Evolutionary conservation across 345 rosid genomes (phyloP), one percentile per base, ranked within the genome.

Genomic region (Ricinus communis): DNA sequence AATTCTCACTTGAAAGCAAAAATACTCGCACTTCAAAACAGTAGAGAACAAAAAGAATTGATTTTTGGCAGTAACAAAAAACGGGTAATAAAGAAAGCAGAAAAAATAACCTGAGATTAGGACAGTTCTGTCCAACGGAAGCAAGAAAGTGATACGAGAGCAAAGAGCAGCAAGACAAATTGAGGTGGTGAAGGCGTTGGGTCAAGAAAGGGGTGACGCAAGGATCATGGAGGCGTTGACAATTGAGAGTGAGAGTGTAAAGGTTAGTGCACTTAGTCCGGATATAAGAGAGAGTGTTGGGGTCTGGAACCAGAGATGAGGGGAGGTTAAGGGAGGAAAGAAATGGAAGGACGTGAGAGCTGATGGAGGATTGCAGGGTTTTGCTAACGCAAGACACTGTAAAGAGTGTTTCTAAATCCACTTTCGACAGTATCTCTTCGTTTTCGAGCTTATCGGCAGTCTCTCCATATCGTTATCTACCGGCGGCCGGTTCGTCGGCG

Each of bases 361-460:
- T 80, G 59, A 60, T 60, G 67, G 81, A 65, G 68, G 73, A 81
- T 78, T 82, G 87, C 5, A 90, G 76, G 41, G 78, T 27, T 38
- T 73, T 80, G 78, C 78, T 77, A 50, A 85, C 86, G 67, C 92
- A 87, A 1, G 90, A 80, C 46, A 82, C 77, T 59, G 89, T 74
- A 62, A 82, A 85, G 0, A 87, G 85, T 3, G 79, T 69, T 70
- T 85, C 85, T 33, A 87, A 71, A 70, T 86, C 92, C 66, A 90
- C 67, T 56, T 79, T 85, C 10, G 54, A 49, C 0, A 90, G 79
- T 40, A 87, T 82, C 56, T 86, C 92, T 66, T 80, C 77, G 16
- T 69, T 38, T 86, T 65, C 21, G 85, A 70, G 31, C 74, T 68
- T 71, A 41, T 59, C 5, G 87, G 85, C 7, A 84, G 63, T 49